Evolutionary conservation across 75 land plant species (phyloP).

Genomic region (Selaginella moellendorffii): DNA sequence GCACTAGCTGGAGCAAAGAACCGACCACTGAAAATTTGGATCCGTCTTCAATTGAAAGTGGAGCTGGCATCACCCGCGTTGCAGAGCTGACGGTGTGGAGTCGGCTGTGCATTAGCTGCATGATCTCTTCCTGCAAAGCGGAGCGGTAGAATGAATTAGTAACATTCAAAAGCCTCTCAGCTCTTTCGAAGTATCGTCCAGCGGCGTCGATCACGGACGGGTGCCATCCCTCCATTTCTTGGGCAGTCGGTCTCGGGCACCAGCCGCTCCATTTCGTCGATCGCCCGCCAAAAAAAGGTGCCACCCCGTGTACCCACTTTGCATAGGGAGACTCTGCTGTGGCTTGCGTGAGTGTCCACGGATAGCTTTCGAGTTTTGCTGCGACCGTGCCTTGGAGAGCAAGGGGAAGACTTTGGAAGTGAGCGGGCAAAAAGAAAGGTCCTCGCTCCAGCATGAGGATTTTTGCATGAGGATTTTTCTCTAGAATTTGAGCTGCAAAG

Average conservation of each 20-base stretch:
- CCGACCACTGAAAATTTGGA: slow-evolving; percentile 11
- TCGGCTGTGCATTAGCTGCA: no score
- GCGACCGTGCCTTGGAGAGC: slow-evolving; percentile 10
- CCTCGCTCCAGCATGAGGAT: slow-evolving; percentile 14
- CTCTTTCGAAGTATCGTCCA: background rate
- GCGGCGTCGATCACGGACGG: slow-evolving; percentile 6
- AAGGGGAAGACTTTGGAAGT: slow-evolving; percentile 14
- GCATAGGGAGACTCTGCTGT: slow-evolving; percentile 1
- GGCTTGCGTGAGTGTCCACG: slow-evolving; percentile 5
- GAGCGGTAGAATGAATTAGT: no score
- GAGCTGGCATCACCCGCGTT: no score
- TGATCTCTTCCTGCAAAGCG: no score
- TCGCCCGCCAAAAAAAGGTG: slow-evolving; percentile 18
- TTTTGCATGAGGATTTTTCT: background rate
- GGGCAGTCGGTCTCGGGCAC: slow-evolving; percentile 15
- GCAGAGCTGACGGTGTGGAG: no score
- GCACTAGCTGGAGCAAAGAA: slow-evolving; percentile 1
- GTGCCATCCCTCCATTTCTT: slow-evolving; percentile 11
- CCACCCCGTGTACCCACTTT: slow-evolving; percentile 18
- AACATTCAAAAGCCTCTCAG: slow-evolving; percentile 11
- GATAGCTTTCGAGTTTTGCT: slow-evolving; percentile 10
- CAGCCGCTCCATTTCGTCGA: slow-evolving; percentile 19
- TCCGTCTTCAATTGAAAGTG: no score
- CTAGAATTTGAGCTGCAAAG: slow-evolving; percentile 3
- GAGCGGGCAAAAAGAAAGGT: slow-evolving; percentile 14